Evolutionary conservation across 805 yeast species (phyloP).

Genomic region (Yarrowia sp.): DNA sequence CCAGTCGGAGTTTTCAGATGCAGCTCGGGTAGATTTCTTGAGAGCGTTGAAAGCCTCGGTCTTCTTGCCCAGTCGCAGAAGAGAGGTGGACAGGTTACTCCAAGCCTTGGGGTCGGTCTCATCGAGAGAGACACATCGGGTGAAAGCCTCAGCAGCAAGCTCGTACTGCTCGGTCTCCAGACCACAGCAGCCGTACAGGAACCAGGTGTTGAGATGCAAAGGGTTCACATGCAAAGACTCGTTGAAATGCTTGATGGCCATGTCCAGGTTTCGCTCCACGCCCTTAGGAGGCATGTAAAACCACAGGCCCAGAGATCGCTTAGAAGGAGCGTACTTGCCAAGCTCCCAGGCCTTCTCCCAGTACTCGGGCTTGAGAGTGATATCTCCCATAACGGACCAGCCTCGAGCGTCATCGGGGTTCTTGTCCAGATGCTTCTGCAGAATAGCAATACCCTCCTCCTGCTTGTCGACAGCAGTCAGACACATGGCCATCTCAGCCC

Average conservation of each 20-base stretch:
- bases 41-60: conserved; percentile 86
- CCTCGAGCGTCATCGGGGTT: conserved; percentile 84
- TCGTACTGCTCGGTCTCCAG: conserved; percentile 73
- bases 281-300: conserved; percentile 68
- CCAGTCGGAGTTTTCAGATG: conserved; percentile 78
- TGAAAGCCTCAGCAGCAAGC: conserved; percentile 88
- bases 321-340: conserved; percentile 84
- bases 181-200: conserved; percentile 89
- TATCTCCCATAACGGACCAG: conserved; percentile 82
- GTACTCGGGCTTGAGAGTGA: conserved; percentile 71
- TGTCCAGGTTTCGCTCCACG: conserved; percentile 56
- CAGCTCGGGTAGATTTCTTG: conserved; percentile 73
- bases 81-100: conserved; percentile 88
- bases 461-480: conserved; percentile 84
- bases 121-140: conserved; percentile 86
- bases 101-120: conserved; percentile 83
- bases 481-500: conserved; percentile 87
- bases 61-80: conserved; percentile 66
- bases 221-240: conserved; percentile 80
- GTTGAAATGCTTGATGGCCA: conserved; percentile 70
- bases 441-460: conserved; percentile 65
- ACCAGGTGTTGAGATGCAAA: conserved; percentile 82
- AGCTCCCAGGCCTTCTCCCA: conserved; percentile 91
- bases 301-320: conserved; percentile 77
- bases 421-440: conserved; percentile 59